Base-by-base conservation (phyloP, 164 flowering plant species). In the Vitis labrusca region DNA sequence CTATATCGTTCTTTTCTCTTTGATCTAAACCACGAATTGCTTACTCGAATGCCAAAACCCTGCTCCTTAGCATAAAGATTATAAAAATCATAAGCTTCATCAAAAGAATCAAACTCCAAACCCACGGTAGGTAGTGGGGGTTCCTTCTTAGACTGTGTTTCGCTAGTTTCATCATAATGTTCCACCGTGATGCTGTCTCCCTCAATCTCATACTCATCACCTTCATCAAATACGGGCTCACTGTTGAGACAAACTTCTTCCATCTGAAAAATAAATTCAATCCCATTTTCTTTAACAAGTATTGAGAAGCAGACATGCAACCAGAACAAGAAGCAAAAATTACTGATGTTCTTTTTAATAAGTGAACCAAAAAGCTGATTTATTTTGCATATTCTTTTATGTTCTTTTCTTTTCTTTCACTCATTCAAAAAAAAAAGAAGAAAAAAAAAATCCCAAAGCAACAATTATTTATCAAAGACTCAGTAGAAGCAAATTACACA, bases 11-110 rank as follows among this genome's bases (percentile, higher is more conserved):
- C 84, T 74, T 79, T 78, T 56, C 70, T 64, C 68, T 85, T 82
- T 50, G 83, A 79, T 60, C 85, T 66, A 59, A 78, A 81, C 85
- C 83, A 81, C 15, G 87, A 82, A 67, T 82, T 84, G 73, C 85
- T 78, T 12, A 82, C 84, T 66, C 87, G 67, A 23, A 82, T 75
- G 50, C 85, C 85, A 66, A 82, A 84, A 17, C 87, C 87, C 29
- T 78, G 79, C 48, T 77, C 74, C 75, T 75, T 82, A 10, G 78
- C 85, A 73, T 82, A 82, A 19, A 66, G 10, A 64, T 84, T 84
- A 53, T 80, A 82, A 59, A 82, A 82, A 61, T 80, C 74, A 69
- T 80, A 80, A 54, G 84, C 84, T 66, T 79, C 80, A 61, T 82
- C 83, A 63, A 80, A 82, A 62, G 84, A 78, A 71, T 79, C 75